Base-by-base conservation (phyloP, 2,329 filamentous ascomycete species). In the Macrophomina tecta region DNA sequence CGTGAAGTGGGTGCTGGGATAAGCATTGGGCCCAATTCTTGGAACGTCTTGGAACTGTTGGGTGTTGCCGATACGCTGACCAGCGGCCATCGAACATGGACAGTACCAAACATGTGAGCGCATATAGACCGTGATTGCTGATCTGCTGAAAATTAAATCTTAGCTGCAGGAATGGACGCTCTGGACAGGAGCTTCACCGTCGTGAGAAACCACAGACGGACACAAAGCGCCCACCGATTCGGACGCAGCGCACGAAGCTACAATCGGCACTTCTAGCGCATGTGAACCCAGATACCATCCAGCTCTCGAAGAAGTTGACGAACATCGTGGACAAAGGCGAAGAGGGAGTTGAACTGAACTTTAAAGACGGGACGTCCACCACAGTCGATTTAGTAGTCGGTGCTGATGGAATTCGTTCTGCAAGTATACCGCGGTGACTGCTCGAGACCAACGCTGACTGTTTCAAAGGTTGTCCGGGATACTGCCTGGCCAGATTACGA, bases 391-490 rank as follows among this genome's bases (percentile, higher is more conserved):
- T 86, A 0, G 77, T 86, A 0, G 78, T 87, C 2, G 85, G 84
- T 0, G 84, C 82, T 4, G 83, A 87, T 70, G 83, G 85, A 2
- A 85, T 86, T 62, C 80, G 83, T 66, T 85, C 83, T 4, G 58
- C 49, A 48, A 1, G 58, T 62, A 2, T 28, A 2, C 11, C 69
- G 2, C 6, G 11, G 7, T 48, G 6, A 23, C 14, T 18, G 7
- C 7, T 5, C 23, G 14, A 11, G 9, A 8, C 16, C 7, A 2
- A 9, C 28, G 38, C 16, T 62, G n/a, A 67, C 16, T 8, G 3
- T 14, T 74, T 68, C 30, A 42, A 16, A 82, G 82, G 73, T 78
- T 18, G 79, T 84, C 1, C 74, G 82, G 45, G 76, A 80, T 7
- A 72, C 75, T n/a, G 73, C 79, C 0, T 82, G 82, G 48, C 79